These are phyloP conservation scores for Chenopodium formosanum DNA, from an alignment of 148 eudicot species.

Conservation along the genomic window DNA sequence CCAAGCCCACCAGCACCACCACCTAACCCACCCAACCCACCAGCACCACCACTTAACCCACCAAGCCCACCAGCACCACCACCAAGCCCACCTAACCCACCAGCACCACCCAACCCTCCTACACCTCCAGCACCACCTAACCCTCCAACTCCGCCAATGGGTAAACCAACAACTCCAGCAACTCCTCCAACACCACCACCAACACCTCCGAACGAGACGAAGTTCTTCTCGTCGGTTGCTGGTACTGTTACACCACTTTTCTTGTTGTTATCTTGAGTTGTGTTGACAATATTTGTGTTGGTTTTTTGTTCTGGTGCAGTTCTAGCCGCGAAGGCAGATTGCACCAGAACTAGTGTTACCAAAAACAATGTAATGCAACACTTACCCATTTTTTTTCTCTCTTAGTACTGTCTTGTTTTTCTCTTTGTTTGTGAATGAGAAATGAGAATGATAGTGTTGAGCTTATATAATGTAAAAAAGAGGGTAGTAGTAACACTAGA, in stretches of 20 bases:
- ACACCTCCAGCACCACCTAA: constrained; percentile 19
- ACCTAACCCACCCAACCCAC: constrained; percentile 6
- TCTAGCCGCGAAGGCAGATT: constrained; percentile 15
- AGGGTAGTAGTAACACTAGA: background rate
- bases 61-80: constrained; percentile 13
- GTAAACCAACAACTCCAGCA: background rate
- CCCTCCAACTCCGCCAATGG: background rate
- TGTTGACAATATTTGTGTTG: background rate
- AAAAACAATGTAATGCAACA: background rate
- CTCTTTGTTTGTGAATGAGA: background rate
- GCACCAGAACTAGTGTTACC: constrained; percentile 16
- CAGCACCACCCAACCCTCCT: constrained; percentile 16
- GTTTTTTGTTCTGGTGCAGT: background rate
- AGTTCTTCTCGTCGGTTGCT: constrained; percentile 18
- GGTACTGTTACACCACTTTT: constrained; percentile 1
- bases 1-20: no score
- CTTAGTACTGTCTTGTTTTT: background rate
- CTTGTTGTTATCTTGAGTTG: background rate
- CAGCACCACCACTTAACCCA: constrained; percentile 3
- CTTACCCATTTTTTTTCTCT: background rate
- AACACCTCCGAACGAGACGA: constrained; percentile 10
- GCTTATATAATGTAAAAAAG: constrained; percentile 17
- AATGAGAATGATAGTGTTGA: constrained; percentile 7
- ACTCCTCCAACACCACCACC: constrained; percentile 17
- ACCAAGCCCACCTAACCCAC: constrained; percentile 14